Base-by-base conservation (phyloP, 176 grass and related monocot species). In the Carex cristatella region DNA sequence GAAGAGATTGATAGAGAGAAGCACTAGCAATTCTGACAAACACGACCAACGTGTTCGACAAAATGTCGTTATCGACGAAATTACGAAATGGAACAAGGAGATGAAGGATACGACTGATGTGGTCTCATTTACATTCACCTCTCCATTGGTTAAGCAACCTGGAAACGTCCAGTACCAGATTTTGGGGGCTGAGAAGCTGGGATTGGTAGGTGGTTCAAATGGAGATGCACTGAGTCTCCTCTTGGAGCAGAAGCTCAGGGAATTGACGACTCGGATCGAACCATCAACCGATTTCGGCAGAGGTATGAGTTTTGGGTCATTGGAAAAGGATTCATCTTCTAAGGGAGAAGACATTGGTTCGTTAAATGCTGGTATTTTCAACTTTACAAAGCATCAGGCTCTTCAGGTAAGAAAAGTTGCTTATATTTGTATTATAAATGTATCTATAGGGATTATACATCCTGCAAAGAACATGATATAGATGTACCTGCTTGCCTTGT, bases 91-190 rank as follows among this genome's bases (percentile, higher is more conserved):
- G 87, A 83, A 89, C 56, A 85, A 79, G 61, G 89, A 88, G 86
- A 84, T 82, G 61, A 91, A 83, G 85, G 84, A 92, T 68, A 79
- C 67, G 27, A 84, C 89, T 62, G 92, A 97, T 84, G 92, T 94
- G 79, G 91, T 93, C 68, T 97, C 92, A 30, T 97, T 91, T 87
- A 97, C 94, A 72, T 94, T 94, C 70, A 97, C 92, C 68, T 91
- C 92, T 55, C 87, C 92, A 18, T 86, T 94, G 81, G 73, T 90
- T 62, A 93, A 92, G 88, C 82, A 89, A 83, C 76, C 69, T 33
- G 65, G 61, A 27, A 85, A 86, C 1, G 81, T 53, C 12, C 40
- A 68, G 81, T 83, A 51, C 59, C 61, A 63, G 18, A 81, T 64
- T 81, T 49, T 66, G 64, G 58, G 58, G 55, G 67, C 28, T 7